phyloP scores from a whole-genome alignment of 1,284 basidiomycete genomes.

The Puccinia horiana region DNA sequence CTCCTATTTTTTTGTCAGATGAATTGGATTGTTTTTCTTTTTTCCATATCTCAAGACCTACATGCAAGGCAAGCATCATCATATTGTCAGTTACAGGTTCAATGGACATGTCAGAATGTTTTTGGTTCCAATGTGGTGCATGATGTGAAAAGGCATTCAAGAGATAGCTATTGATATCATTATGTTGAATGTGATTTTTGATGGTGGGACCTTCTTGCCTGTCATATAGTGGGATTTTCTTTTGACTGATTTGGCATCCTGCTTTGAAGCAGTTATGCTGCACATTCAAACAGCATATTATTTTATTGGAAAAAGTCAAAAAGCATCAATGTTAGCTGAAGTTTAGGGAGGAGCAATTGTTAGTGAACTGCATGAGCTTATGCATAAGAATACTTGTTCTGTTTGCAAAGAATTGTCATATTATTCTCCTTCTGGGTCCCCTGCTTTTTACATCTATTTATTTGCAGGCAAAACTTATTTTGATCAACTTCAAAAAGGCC shows the following conservation, averaged over 20 bases:
- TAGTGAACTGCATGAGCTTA: not conserved
- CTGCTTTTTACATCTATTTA: not conserved
- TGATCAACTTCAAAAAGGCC: not conserved
- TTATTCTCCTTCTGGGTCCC: not conserved
- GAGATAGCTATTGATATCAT: slow-evolving; percentile 1
- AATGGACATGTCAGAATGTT: not conserved
- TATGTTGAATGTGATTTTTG: not conserved
- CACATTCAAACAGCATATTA: not conserved
- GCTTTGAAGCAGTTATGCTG: slow-evolving; percentile 13
- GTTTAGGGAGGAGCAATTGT: not conserved
- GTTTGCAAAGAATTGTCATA: not conserved
- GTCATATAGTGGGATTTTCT: not conserved
- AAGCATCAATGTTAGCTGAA: not conserved
- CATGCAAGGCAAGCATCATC: not conserved
- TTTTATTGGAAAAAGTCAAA: not conserved
- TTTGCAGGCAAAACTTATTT: not conserved
- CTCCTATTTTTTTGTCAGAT: not conserved
- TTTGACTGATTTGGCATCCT: not conserved
- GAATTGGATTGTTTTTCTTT: not conserved
- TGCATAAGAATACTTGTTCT: not conserved
- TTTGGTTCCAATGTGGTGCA: not conserved
- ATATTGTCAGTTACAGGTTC: not conserved
- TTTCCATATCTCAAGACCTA: not conserved
- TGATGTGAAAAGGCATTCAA: slow-evolving; percentile 18
- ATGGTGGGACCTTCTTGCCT: not conserved